These are phyloP conservation scores for Ogataea paradorogensis DNA, from an alignment of 805 yeast genomes.

Conservation along the genomic window DNA sequence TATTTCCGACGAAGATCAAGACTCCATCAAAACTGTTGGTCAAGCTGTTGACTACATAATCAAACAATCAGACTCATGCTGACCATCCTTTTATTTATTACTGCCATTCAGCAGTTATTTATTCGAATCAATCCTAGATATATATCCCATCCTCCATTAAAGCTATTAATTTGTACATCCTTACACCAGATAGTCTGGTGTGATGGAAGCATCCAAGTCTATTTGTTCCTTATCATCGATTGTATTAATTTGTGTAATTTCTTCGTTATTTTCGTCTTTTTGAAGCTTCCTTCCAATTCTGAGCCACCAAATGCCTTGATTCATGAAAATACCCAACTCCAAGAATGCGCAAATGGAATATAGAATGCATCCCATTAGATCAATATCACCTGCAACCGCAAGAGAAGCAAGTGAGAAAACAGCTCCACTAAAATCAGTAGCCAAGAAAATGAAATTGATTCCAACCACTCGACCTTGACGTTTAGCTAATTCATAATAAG, in stretches of 20 bases:
- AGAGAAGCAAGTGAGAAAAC: constrained; percentile 60
- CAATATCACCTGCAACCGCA: constrained; percentile 55
- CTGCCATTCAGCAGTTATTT: constrained; percentile 2
- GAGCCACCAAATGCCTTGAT: constrained; percentile 70
- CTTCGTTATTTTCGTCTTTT: neutral
- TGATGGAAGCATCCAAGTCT: neutral
- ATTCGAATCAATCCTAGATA: constrained; percentile 4
- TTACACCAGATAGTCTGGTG: constrained; percentile 5
- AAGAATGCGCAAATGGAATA: constrained; percentile 70
- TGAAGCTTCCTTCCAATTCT: constrained; percentile 2
- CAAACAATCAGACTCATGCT: constrained; percentile 53
- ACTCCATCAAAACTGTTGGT: constrained; percentile 87
- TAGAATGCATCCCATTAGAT: constrained; percentile 74
- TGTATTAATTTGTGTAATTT: constrained; percentile 2
- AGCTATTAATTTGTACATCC: too few species aligned
- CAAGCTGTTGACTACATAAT: constrained; percentile 88
- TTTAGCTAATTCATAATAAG: constrained; percentile 79
- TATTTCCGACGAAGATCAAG: constrained; percentile 88
- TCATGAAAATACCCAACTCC: constrained; percentile 72
- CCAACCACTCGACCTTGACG: constrained; percentile 82
- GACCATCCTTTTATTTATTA: neutral
- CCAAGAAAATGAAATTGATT: constrained; percentile 48
- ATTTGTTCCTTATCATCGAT: neutral
- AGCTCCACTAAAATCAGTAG: constrained; percentile 53
- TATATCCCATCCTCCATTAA: neutral